These are phyloP conservation scores for Taphrina populina DNA, from an alignment of 1,139 yeast genomes.

Conservation along the genomic window DNA sequence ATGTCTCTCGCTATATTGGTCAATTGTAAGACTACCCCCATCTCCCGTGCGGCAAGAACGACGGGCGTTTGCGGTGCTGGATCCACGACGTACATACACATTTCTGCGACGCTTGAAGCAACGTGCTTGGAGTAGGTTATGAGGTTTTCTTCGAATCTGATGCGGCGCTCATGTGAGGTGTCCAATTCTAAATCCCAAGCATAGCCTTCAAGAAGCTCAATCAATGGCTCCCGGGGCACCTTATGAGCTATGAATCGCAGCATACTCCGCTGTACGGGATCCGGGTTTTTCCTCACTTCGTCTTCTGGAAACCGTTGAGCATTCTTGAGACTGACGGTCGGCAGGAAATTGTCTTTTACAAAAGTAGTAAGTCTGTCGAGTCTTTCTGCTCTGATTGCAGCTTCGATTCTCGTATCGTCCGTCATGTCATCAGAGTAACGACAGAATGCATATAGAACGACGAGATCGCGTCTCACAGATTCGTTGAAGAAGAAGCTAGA, in stretches of 20 bases:
- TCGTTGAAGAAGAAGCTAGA: constrained; percentile 32
- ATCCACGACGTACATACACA: constrained; percentile 26
- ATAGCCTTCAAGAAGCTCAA: constrained; percentile 30
- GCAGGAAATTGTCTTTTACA: constrained; percentile 11
- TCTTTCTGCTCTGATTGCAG: constrained; percentile 1
- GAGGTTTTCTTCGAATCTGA: constrained; percentile 14
- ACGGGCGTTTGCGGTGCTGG: constrained; percentile 7
- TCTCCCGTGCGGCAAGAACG: constrained; percentile 18
- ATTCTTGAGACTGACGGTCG: not conserved
- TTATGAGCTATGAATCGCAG: constrained; percentile 21
- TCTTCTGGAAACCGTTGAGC: constrained; percentile 11
- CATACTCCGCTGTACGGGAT: constrained; percentile 17
- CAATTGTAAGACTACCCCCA: constrained; percentile 33
- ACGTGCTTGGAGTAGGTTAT: constrained; percentile 17
- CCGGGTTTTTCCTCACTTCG: constrained; percentile 1
- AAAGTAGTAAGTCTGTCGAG: constrained; percentile 2
- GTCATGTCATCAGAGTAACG: constrained; percentile 30
- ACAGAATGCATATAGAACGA: constrained; percentile 31
- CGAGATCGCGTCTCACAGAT: constrained; percentile 15
- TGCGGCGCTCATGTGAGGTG: constrained; percentile 3
- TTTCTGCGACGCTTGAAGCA: constrained; percentile 33
- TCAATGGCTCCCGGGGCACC: constrained; percentile 31
- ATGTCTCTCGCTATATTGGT: constrained; percentile 30
- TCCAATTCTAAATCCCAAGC: constrained; percentile 29
- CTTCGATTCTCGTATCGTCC: constrained; percentile 13